Evolutionary conservation across 1,284 basidiomycete genomes (phyloP), one percentile per base, ranked within the genome.

Genomic region (Rhodotorula sp.): DNA sequence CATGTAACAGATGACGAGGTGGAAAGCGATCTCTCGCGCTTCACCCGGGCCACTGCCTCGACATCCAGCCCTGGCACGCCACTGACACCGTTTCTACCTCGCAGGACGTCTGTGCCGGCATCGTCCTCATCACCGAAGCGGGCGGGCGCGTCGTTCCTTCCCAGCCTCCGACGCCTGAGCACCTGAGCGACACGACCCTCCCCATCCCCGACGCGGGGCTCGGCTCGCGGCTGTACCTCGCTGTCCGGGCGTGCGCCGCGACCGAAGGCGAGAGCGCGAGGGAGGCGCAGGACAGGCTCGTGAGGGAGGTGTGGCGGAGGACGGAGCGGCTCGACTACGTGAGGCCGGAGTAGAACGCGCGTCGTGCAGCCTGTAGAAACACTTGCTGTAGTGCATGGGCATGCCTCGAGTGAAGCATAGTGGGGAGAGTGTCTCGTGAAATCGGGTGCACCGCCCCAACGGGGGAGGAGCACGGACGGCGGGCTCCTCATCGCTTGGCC

Each of bases 71-170:
- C n/a, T 12, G 5, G 55, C 4, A 21, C 54, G 9, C 36, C n/a
- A 21, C n/a, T 53, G 37, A 29, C n/a, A 21, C n/a, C 36, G 51
- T 39, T n/a, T 10, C 37, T 29, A 21, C 8, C 46, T 1, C 55
- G 5, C 55, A 76, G 76, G 78, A 79, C 64, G 76, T 79, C 27
- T 79, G 79, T 61, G 80, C 79, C 29, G 79, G 79, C 19, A 72
- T 73, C 13, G 71, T 77, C 66, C 71, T 80, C 50, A 70, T 80
- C 39, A 54, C 58, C 46, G 80, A 80, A 67, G 68, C 79, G 2
- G 80, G 80, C 21, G 80, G 80, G 9, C 69, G 76, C n/a, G 74
- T 79, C 55, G 78, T 78, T 19, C 75, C 79, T 9, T 78, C 79
- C 12, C 74, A 77, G 39, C 70, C 78, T 1, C 78, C 74, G 9